A percentile compares a stretch with the other conserved stretches of the same genome.
Evolutionary conservation across 2,329 filamentous ascomycete species (phyloP).

Genomic region (Calcarisporium arbuscula): DNA sequence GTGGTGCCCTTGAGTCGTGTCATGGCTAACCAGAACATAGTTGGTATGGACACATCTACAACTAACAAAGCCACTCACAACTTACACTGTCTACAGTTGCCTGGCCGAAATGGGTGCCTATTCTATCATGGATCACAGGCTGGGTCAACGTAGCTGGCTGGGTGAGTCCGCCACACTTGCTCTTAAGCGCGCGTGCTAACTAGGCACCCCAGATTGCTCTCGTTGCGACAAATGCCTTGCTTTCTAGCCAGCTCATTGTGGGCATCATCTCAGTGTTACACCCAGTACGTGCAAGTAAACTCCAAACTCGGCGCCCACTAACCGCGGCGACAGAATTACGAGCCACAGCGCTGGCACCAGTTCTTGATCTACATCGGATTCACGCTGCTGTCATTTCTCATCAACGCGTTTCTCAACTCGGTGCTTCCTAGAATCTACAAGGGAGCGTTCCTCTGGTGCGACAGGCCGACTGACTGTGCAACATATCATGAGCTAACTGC

Average conservation of each 20-base stretch:
- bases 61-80: not conserved
- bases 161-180: constrained; percentile 20
- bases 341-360: constrained; percentile 58
- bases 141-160: constrained; percentile 68
- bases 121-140: constrained; percentile 25
- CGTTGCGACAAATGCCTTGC: constrained; percentile 60
- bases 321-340: constrained; percentile 32
- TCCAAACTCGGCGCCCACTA: not conserved
- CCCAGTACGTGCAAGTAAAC: constrained; percentile 19
- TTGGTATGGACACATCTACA: constrained; percentile 1
- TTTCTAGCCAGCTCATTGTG: constrained; percentile 60
- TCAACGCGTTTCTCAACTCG: constrained; percentile 24
- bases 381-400: constrained; percentile 18
- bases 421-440: constrained; percentile 47
- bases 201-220: constrained; percentile 40
- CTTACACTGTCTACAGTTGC: constrained; percentile 14
- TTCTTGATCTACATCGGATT: constrained; percentile 46
- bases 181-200: no score
- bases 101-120: constrained; percentile 17
- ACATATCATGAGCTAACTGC: no score
- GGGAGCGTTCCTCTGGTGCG: constrained; percentile 63
- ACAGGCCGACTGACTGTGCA: no score
- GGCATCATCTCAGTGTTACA: constrained; percentile 58
- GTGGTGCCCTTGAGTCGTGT: no score
- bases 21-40: constrained; percentile 18